phyloP scores from a whole-genome alignment of 495 filamentous ascomycete species.

The Umbilicaria muhlenbergii region DNA sequence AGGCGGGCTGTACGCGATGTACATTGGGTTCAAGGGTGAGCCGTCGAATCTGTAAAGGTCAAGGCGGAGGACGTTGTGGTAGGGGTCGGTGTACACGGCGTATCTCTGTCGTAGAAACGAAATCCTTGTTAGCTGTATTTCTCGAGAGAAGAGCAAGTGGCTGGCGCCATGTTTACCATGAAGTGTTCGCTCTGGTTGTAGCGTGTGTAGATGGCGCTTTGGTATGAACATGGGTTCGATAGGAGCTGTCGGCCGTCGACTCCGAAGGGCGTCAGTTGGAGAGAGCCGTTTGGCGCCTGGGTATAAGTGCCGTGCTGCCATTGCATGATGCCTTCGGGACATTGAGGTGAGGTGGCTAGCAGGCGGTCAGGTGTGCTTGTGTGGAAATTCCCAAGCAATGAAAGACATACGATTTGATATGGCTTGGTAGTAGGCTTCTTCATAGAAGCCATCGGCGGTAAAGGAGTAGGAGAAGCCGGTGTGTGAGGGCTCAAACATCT shows the following conservation, averaged over 20 bases:
- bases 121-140: not conserved
- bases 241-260: conserved; percentile 59
- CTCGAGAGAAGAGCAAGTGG: not conserved
- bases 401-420: conserved; percentile 51
- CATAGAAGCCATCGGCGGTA: conserved; percentile 53
- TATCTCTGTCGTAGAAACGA: conserved; percentile 35
- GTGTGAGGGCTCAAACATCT: conserved; percentile 49
- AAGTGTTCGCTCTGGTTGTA: conserved; percentile 56
- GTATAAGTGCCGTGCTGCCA: conserved; percentile 61
- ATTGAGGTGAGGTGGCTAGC: conserved; percentile 44
- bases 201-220: conserved; percentile 41
- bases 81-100: conserved; percentile 42
- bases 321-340: conserved; percentile 56
- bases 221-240: conserved; percentile 47
- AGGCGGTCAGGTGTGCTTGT: not conserved
- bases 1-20: conserved; percentile 49
- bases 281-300: conserved; percentile 37
- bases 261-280: conserved; percentile 45
- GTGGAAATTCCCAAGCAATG: conserved; percentile 2
- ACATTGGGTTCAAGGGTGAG: conserved; percentile 57
- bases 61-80: conserved; percentile 46
- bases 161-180: conserved; percentile 28
- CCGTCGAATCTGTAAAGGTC: conserved; percentile 52
- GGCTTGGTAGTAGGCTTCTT: conserved; percentile 60
- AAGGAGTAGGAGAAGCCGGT: conserved; percentile 78